Base-by-base conservation (phyloP, 345 rosid genomes). In the Nasturtium officinale region DNA sequence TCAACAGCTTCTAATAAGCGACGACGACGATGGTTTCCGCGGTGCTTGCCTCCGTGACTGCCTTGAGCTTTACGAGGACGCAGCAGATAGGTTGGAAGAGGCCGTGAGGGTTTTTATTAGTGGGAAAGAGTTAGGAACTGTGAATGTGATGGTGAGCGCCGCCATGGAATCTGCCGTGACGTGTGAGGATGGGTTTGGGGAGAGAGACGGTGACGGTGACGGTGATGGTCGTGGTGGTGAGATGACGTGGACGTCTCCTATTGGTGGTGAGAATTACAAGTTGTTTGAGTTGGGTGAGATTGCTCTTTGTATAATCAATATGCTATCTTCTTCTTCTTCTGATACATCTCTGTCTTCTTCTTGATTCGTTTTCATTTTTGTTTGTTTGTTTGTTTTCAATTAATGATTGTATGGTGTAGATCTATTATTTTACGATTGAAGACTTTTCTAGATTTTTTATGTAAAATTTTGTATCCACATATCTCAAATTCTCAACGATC, bases 101-200 rank as follows among this genome's bases (percentile, higher is more conserved):
- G 79, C 85, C 0, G 71, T 83, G 2, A 83, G 79, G 20, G 87
- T 81, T 18, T 82, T 84, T 66, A 29, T 85, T 7, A n/a, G 57
- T 75, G 43, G 26, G 9, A 84, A 77, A 30, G 76, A 80, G 50
- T 82, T 68, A 17, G 75, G 40, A 5, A 51, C 45, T 2, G 86
- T 85, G 3, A 73, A 57, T 17, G 61, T 54, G 53, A 69, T 81
- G 88, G 59, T 88, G 47, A 83, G 70, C 50, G 83, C 84, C 2
- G 89, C 83, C 23, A 83, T 85, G 87, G 83, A 84, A 55, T 80
- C 80, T 0, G 71, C 88, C 5, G 59, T 50, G 6, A 82, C 83
- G 0, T 88, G 93, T 40, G 91, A 90, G 76, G 81, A 80, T 33
- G 86, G 90, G 55, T 86, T 87, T 32, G 6, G 9, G 13, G 79